Conservation (phyloP, 306 rosid genomes). For the Vicia sativa region DNA sequence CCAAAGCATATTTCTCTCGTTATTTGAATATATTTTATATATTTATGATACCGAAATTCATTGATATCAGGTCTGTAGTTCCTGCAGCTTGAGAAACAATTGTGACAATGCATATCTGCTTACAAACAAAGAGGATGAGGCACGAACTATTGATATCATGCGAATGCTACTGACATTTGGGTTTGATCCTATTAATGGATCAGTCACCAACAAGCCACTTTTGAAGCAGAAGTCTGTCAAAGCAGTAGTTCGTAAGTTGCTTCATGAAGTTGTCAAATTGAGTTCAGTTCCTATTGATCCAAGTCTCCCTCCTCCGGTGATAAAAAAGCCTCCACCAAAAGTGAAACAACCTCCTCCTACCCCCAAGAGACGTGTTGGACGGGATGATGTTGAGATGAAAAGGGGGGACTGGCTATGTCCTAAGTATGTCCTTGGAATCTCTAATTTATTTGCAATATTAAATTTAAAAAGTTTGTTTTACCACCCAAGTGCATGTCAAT, state of each 20-base stretch:
- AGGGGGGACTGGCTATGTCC: constrained; percentile 99
- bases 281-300: constrained; percentile 96
- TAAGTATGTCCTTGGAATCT: constrained; percentile 61
- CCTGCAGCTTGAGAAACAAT: constrained; percentile 93
- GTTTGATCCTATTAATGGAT: constrained; percentile 76
- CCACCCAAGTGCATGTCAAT: constrained; percentile 28
- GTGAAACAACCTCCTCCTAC: constrained; percentile 95
- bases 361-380: constrained; percentile 84
- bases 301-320: constrained; percentile 81
- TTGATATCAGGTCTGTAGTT: constrained; percentile 92
- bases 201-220: constrained; percentile 62
- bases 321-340: constrained; percentile 84
- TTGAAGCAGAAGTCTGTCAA: constrained; percentile 75
- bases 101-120: constrained; percentile 83
- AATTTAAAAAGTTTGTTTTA: constrained; percentile 12
- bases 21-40: constrained; percentile 18
- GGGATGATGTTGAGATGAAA: constrained; percentile 97
- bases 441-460: constrained; percentile 30
- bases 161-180: constrained; percentile 76
- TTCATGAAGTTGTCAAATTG: constrained; percentile 92
- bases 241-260: constrained; percentile 83
- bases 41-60: constrained; percentile 36
- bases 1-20: constrained; percentile 3
- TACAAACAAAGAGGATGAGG: constrained; percentile 92
- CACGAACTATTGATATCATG: constrained; percentile 83